Percentiles rank a stretch among this genome's conserved stretches.
Evolutionary conservation across 805 yeast species (phyloP).

Genomic region (Spathaspora gorwiae): DNA sequence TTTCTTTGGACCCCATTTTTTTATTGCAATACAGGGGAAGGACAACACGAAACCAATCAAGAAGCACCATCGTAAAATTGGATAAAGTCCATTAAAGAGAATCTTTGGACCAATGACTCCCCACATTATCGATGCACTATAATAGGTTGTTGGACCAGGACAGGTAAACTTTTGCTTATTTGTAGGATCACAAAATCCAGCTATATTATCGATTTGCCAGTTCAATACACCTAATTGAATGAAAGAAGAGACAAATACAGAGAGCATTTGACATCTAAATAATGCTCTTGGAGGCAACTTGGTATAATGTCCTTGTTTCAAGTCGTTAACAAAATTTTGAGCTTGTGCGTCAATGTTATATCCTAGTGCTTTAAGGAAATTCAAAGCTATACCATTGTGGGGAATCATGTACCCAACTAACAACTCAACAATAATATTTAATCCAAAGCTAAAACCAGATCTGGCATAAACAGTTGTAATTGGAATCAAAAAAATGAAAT

Average conservation of each 20-base stretch:
- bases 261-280: slow-evolving; percentile 27
- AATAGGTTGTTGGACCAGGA: slow-evolving; percentile 31
- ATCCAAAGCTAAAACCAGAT: slow-evolving; percentile 45
- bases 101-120: slow-evolving; percentile 53
- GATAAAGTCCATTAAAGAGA: slow-evolving; percentile 48
- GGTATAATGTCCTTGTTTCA: slow-evolving; percentile 33
- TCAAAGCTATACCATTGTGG: slow-evolving; percentile 21
- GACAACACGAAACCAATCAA: slow-evolving; percentile 41
- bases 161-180: slow-evolving; percentile 22
- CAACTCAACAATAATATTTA: slow-evolving; percentile 53
- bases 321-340: slow-evolving; percentile 25
- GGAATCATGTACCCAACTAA: slow-evolving; percentile 32
- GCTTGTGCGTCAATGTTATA: slow-evolving; percentile 28
- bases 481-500: slow-evolving; percentile 49
- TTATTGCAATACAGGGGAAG: slow-evolving; percentile 14
- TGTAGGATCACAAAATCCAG: slow-evolving; percentile 16
- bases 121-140: slow-evolving; percentile 43
- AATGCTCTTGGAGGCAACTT: slow-evolving; percentile 39
- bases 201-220: slow-evolving; percentile 13
- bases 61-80: slow-evolving; percentile 49
- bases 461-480: slow-evolving; percentile 44
- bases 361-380: slow-evolving; percentile 20
- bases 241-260: slow-evolving; percentile 17
- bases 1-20: slow-evolving; percentile 13
- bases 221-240: slow-evolving; percentile 19